A percentile compares a stretch with the other conserved stretches of the same genome.
Evolutionary conservation across 345 rosid genomes (phyloP).

Genomic region (Boechera divaricarpa): DNA sequence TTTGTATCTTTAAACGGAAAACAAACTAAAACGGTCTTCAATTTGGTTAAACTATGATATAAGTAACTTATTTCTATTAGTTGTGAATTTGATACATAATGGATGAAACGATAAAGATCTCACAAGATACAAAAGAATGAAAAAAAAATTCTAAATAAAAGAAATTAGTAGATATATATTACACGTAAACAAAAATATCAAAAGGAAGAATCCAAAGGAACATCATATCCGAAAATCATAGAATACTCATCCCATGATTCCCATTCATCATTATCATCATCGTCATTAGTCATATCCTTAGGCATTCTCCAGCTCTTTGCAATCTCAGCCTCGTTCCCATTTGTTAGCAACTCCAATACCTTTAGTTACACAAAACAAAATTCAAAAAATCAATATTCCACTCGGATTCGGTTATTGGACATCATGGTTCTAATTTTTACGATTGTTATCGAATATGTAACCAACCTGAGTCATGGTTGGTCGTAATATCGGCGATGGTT

Average conservation of each 20-base stretch:
- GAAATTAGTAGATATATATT: neutral
- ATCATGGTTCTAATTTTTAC: neutral
- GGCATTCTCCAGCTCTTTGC: conserved; percentile 76
- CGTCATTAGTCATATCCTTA: conserved; percentile 45
- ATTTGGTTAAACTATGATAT: neutral
- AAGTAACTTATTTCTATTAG: conserved; percentile 24
- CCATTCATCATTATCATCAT: conserved; percentile 50
- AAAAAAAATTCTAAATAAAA: neutral
- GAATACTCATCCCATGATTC: conserved; percentile 62
- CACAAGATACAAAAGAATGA: conserved; percentile 15
- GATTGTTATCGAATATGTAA: conserved; percentile 16
- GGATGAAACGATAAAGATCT: conserved; percentile 14
- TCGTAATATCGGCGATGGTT: conserved; percentile 77
- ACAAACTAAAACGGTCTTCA: neutral
- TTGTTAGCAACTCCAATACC: conserved; percentile 77
- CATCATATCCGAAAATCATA: conserved; percentile 71
- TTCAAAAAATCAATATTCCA: neutral
- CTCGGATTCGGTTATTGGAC: neutral
- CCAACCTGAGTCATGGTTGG: conserved; percentile 86
- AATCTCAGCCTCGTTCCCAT: conserved; percentile 60
- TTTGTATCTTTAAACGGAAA: neutral
- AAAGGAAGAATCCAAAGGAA: conserved; percentile 61
- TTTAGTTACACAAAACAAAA: conserved; percentile 25
- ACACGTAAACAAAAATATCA: conserved; percentile 44
- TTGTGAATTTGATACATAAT: conserved; percentile 25